phyloP scores from a whole-genome alignment of 1,139 yeast species.

The Hyphopichia buzzinii region DNA sequence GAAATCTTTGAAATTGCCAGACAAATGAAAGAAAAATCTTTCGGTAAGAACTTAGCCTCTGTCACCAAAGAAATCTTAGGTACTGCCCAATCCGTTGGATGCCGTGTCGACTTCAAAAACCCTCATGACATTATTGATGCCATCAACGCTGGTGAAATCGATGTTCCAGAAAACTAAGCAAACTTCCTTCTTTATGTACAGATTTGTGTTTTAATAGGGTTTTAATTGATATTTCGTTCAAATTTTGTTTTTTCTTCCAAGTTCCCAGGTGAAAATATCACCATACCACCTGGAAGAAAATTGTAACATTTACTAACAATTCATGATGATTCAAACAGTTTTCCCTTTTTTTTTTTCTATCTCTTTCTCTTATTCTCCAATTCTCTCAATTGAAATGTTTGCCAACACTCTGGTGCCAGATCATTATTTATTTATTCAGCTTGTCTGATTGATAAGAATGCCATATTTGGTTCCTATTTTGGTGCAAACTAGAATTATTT shows the following conservation, averaged over 20 bases:
- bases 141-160: conserved; percentile 97
- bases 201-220: conserved; percentile 35
- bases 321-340: conserved; percentile 1
- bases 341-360: conserved; percentile 1
- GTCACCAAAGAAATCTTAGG: conserved; percentile 99
- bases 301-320: conserved; percentile 1
- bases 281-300: background rate
- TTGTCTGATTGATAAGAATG: conserved; percentile 9
- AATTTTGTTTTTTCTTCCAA: background rate
- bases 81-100: conserved; percentile 99
- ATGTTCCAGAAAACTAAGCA: conserved; percentile 82
- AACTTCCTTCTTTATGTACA: conserved; percentile 26
- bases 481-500: conserved; percentile 84
- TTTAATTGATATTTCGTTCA: conserved; percentile 20
- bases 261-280: background rate
- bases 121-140: conserved; percentile 99
- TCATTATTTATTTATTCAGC: conserved; percentile 19
- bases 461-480: conserved; percentile 88
- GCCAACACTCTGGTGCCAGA: conserved; percentile 96
- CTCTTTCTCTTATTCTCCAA: conserved; percentile 2
- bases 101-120: conserved; percentile 99
- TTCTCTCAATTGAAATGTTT: too few species aligned
- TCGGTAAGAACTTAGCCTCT: conserved; percentile 96
- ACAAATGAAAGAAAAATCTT: conserved; percentile 95
- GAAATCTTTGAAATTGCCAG: conserved; percentile 98